Evolutionary conservation across 2,329 filamentous ascomycete species (phyloP), one percentile per base, ranked within the genome.

Genomic region (Penicillium sp.): DNA sequence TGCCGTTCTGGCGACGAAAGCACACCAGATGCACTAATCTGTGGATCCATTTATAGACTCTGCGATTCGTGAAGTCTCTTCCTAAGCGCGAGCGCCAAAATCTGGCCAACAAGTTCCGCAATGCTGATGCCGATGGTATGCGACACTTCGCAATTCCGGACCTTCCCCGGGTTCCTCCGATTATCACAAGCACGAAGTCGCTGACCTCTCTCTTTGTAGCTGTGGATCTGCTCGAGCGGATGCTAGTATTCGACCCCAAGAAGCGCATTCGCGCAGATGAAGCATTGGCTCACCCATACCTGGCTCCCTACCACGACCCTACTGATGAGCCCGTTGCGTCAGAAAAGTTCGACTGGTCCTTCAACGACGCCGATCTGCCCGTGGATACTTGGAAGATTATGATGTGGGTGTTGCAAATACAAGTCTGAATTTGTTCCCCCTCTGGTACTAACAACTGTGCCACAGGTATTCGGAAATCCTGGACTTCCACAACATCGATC

Each of bases 351-450:
- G 95, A 99, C 76, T 99, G 95, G 95, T 97, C 93, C 55, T 99
- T 99, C 81, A 98, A 98, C 77, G 95, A 99, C 70, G 95, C 94
- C 50, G 95, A 99, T 74, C 82, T 99, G 58, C 94, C 95, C 0
- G 93, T 98, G 52, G 95, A 99, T 74, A 96, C 93, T n/a, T 99
- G 95, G 95, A 99, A 99, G 82, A 97, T 99, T 75, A 99, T 98
- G 95, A 99, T 99, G 95, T 96, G 83, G 73, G 89, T 76, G 44
- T 47, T 36, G 35, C 9, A 18, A 33, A 22, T 24, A 37, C 27
- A 19, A 18, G 16, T 54, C 19, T 4, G 14, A 37, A 24, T 18
- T 11, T 31, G 24, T 16, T 27, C n/a, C 11, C 7, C 6, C 18
- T 22, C 9, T 18, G n/a, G 35, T 31, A 16, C 50, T 52, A 24